Conservation (phyloP, 305 asterid genomes). For the Lippia alba region DNA sequence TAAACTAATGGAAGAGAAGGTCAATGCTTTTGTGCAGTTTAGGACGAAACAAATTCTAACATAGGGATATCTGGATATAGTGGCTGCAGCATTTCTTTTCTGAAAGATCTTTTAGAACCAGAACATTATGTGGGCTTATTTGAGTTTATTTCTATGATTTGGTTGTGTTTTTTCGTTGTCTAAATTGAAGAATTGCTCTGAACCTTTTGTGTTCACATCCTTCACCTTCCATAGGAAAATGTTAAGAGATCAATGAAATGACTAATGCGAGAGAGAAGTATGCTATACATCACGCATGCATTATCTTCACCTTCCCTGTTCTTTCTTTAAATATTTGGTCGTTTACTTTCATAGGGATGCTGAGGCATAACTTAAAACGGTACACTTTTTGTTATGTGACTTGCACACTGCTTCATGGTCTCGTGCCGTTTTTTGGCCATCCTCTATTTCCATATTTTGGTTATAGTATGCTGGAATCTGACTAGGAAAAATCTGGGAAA, state of each 20-base stretch:
- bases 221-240: not conserved
- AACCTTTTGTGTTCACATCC: not conserved
- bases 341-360: not conserved
- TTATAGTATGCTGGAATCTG: not conserved
- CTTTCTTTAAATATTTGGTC: not conserved
- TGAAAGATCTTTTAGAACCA: too few species aligned
- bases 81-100: not conserved
- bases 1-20: not conserved
- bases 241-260: not conserved
- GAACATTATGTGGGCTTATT: too few species aligned
- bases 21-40: conserved; percentile 13
- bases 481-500: not conserved
- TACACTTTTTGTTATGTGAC: not conserved
- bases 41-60: not conserved
- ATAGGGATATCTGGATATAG: not conserved
- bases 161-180: not conserved
- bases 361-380: not conserved
- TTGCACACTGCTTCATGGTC: not conserved
- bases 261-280: not conserved
- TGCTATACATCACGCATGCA: not conserved
- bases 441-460: not conserved
- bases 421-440: not conserved
- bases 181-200: not conserved
- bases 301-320: not conserved
- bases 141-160: not conserved